Evolutionary conservation across 306 rosid species (phyloP), one percentile per base, ranked within the genome.

Genomic region (Vicia faba): DNA sequence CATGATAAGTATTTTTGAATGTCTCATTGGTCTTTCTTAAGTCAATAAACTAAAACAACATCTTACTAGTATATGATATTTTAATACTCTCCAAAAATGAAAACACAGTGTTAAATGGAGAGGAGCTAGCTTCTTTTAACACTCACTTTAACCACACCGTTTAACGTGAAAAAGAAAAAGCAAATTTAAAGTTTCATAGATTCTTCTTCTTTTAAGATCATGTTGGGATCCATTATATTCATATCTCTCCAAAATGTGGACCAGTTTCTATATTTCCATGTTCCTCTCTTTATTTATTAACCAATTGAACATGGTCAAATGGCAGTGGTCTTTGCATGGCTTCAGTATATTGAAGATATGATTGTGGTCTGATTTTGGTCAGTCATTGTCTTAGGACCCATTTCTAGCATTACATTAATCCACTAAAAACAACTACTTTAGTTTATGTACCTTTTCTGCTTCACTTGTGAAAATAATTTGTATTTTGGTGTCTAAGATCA

Each of bases 151-250:
- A 73, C 19, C 20, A 26, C 39, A 55, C 61, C 38, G 38, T 26
- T 64, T 56, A 75, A 49, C 40, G 68, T 73, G 79, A 54, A 73
- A 84, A 65, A 62, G 60, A 65, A 70, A 80, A 51, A 76, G 64
- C 64, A 58, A 55, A 26, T 12, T 12, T 43, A 68, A 48, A 66
- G 25, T 36, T 36, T 23, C 45, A 79, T 70, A 58, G 78, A 74
- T 82, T 71, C 79, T 64, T 72, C 74, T 73, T 72, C 79, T 77
- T 81, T 64, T 43, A 38, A 83, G 84, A 71, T 75, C 68, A 61
- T 75, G 89, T 78, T 84, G 84, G 84, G 87, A 78, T 84, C 83
- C 89, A 76, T 71, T 76, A 79, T 74, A 74, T 62, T 68, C 14
- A 75, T 16, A 16, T 59, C 51, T 70, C 71, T 61, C 43, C 33